These are phyloP conservation scores for Panaeolus cyanescens DNA, from an alignment of 768 basidiomycete species.

Conservation along the genomic window DNA sequence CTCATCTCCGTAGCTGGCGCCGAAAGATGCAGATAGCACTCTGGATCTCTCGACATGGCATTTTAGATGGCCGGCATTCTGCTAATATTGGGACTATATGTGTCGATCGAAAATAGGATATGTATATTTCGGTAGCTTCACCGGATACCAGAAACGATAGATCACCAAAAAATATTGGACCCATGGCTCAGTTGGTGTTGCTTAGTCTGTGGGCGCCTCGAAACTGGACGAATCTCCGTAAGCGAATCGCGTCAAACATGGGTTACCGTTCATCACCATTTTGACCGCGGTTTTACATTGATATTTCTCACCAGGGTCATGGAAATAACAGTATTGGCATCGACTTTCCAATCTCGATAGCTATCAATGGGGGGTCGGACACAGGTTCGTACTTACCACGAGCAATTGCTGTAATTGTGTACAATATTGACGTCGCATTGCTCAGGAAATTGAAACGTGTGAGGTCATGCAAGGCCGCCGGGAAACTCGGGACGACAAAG, in stretches of 20 bases:
- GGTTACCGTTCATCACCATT: too few species aligned
- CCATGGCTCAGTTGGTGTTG: not conserved
- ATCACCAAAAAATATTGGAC: not conserved
- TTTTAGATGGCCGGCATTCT: not conserved
- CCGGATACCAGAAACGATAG: too few species aligned
- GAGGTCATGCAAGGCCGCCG: not conserved
- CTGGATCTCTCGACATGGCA: too few species aligned
- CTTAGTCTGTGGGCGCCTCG: not conserved
- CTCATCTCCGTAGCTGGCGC: not conserved
- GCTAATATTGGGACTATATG: not conserved
- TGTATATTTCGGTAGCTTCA: not conserved
- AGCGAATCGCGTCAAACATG: not conserved
- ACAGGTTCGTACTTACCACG: not conserved
- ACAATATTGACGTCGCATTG: not conserved
- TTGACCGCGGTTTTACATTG: not conserved
- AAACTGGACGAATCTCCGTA: not conserved
- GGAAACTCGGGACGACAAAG: not conserved
- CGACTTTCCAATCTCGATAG: not conserved
- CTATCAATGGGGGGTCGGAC: not conserved
- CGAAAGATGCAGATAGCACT: not conserved
- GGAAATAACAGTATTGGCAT: not conserved
- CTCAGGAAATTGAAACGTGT: not conserved
- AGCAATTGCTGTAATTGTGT: not conserved
- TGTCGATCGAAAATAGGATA: not conserved
- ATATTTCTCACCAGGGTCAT: not conserved